A percentile compares a stretch with the other conserved stretches of the same genome.
Conservation (phyloP, 75 land plant genomes). For the Ceratopteris richardii region DNA sequence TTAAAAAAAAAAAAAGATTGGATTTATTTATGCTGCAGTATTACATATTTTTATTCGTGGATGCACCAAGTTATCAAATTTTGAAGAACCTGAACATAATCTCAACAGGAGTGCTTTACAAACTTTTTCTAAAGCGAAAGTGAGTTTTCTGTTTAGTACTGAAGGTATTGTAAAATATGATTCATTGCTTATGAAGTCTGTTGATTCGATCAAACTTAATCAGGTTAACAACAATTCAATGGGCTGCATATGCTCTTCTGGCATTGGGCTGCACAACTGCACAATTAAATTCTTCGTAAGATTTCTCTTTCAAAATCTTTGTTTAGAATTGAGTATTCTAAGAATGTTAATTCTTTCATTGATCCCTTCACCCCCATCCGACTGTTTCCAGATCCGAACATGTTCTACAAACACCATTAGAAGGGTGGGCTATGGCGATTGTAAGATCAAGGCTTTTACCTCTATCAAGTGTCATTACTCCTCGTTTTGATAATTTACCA, state of each 20-base stretch:
- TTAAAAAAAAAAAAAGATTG: no score
- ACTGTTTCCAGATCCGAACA: slow-evolving; percentile 51
- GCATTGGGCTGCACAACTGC: slow-evolving; percentile 80
- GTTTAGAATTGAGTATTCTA: background rate
- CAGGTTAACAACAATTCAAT: slow-evolving; percentile 70
- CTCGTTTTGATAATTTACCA: no score
- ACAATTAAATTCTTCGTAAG: slow-evolving; percentile 67
- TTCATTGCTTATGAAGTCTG: no score
- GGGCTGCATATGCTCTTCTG: slow-evolving; percentile 74
- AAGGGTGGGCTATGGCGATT: slow-evolving; percentile 88
- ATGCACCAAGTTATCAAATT: slow-evolving; percentile 91
- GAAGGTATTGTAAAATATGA: no score
- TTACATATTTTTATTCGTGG: slow-evolving; percentile 87
- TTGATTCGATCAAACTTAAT: no score
- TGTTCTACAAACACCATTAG: slow-evolving; percentile 64
- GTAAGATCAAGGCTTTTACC: slow-evolving; percentile 30
- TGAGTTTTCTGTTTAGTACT: slow-evolving; percentile 11
- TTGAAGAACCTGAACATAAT: slow-evolving; percentile 84
- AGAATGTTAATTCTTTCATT: background rate
- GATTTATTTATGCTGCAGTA: no score
- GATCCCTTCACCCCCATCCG: no score
- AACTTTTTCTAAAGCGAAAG: slow-evolving; percentile 65
- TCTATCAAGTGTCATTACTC: no score
- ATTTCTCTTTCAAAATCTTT: background rate
- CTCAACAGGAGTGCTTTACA: slow-evolving; percentile 71